These are phyloP conservation scores for Plasmodium coatneyi DNA, from an alignment of 169 alveolate species.

Conservation along the genomic window DNA sequence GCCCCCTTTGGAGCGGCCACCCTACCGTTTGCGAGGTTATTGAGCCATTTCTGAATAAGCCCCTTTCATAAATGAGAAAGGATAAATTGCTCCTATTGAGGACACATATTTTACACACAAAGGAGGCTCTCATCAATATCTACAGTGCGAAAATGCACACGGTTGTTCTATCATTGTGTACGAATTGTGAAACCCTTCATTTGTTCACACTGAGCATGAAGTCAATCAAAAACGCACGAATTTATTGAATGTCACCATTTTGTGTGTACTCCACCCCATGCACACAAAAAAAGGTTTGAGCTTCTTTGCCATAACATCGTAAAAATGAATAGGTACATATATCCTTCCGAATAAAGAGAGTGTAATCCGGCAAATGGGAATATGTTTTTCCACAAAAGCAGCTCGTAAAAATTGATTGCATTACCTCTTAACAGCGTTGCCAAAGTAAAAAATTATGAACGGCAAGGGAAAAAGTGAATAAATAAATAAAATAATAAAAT, in stretches of 20 bases:
- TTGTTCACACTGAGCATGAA: not conserved
- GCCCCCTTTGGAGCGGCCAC: not conserved
- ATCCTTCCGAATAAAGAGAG: not conserved
- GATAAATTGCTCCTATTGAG: not conserved
- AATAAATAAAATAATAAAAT: too few relatives aligned
- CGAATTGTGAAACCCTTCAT: not conserved
- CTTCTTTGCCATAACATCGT: not conserved
- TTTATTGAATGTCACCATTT: not conserved
- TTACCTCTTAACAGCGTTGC: not conserved
- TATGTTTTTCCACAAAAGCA: not conserved
- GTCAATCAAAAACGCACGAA: not conserved
- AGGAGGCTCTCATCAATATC: not conserved
- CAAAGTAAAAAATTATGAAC: not conserved
- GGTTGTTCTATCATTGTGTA: not conserved
- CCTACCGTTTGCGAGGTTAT: not conserved
- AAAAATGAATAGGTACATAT: not conserved
- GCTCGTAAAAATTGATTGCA: not conserved
- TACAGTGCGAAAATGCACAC: not conserved
- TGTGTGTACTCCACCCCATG: not conserved
- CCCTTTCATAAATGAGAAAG: not conserved
- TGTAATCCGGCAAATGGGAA: not conserved
- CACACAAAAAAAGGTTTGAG: not conserved
- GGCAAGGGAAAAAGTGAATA: not conserved
- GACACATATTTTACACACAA: not conserved
- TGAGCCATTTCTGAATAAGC: not conserved